A percentile compares a stretch with the other conserved stretches of the same genome.
These are phyloP conservation scores for Acer campestre DNA, from an alignment of 345 rosid species.

Conservation along the genomic window DNA sequence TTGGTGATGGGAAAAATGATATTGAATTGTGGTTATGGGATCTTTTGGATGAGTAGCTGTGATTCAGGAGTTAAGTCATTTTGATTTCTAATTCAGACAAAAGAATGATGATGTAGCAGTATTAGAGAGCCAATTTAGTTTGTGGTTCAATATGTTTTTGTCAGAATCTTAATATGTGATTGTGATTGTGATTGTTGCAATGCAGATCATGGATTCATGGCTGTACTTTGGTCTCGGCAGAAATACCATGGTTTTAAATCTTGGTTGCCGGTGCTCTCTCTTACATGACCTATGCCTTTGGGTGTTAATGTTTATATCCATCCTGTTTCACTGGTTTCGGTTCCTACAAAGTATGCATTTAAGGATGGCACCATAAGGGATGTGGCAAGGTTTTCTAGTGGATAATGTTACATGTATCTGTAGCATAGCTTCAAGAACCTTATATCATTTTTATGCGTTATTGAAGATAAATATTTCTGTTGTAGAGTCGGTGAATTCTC, in stretches of 20 bases:
- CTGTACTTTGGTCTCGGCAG: slow-evolving; percentile 1
- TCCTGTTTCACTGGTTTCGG: neutral
- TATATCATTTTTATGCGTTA: neutral
- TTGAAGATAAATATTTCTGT: neutral
- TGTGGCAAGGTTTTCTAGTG: neutral
- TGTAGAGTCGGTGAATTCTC: neutral
- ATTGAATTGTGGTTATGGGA: neutral
- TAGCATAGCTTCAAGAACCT: neutral
- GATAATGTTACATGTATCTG: neutral
- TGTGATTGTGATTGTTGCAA: slow-evolving; percentile 4
- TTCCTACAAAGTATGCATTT: neutral
- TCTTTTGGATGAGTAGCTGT: neutral
- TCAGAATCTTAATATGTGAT: neutral
- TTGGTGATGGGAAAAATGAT: neutral
- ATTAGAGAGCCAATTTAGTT: neutral
- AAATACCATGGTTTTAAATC: neutral
- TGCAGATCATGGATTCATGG: slow-evolving; percentile 1
- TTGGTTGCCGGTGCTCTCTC: neutral
- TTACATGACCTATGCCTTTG: neutral
- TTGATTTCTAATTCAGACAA: neutral
- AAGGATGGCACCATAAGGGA: too few relatives aligned
- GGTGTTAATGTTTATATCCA: neutral
- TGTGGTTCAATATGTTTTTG: neutral
- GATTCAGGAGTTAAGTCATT: neutral
- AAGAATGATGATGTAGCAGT: neutral